Evolutionary conservation across 805 yeast genomes (phyloP), one percentile per base, ranked within the genome.

Genomic region (Grigorovia yakushimaensis): DNA sequence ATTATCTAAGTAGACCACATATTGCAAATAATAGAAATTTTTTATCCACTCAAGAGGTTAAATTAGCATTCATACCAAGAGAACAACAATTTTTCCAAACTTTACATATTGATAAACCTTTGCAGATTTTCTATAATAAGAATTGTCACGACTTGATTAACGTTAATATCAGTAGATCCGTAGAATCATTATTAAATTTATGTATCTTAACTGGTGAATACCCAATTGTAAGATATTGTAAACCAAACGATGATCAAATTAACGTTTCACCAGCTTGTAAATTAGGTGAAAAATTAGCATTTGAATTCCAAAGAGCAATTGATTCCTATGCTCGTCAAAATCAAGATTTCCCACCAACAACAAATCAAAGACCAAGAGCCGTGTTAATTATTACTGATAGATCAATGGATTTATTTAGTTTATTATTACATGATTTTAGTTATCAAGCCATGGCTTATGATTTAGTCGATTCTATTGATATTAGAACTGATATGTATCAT

Each of bases 381-480:
- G 73, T 85, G 0, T 73, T 91, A 53, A 64, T 93, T 33, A 78
- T 93, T 18, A 71, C 85, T 2, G 98, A 93, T 64, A 73, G 99
- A 51, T 74, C 95, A 1, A 61, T 88, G 61, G 98, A 94, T 62
- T 69, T 84, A 43, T 77, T 78, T 56, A 84, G 93, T 6, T 96
- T 97, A 0, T 62, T 93, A 42, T 66, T 89, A 47, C 98, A 93
- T 64, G 96, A 88, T 61, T 87, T 89, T 65, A 78, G 83, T 21
- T 93, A 89, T 65, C 95, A 91, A 66, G 89, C 97, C 4, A 81
- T 89, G 85, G 84, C 89, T 18, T 82, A 83, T 68, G 98, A 91
- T 63, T 66, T 83, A 23, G 73, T 74, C 1, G 68, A 67, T 27
- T 76, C 69, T 36, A 59, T 66, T n/a, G 68, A 73, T 41, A 54